phyloP scores from a whole-genome alignment of 2,329 filamentous ascomycete species.

The Sclerotinia trifoliorum region DNA sequence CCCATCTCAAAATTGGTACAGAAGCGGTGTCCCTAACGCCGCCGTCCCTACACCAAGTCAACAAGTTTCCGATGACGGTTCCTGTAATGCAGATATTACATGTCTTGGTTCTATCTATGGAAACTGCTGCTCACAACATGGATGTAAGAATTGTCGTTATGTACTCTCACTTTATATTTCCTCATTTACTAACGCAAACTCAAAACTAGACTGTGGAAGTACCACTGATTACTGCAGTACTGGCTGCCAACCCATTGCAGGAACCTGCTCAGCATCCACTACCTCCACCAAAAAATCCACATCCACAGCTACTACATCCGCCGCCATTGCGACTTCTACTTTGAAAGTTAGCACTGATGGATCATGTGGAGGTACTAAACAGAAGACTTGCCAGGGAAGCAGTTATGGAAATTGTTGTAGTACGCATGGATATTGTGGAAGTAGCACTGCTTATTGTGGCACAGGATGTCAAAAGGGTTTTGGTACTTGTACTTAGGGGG shows the following conservation, averaged over 20 bases:
- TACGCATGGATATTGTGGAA: slow-evolving; percentile 24
- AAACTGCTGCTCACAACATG: slow-evolving; percentile 38
- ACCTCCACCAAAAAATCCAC: slow-evolving; percentile 13
- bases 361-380: slow-evolving; percentile 23
- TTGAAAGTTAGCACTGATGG: slow-evolving; percentile 23
- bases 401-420: slow-evolving; percentile 30
- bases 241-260: slow-evolving; percentile 34
- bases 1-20: slow-evolving; percentile 46
- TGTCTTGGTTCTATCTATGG: slow-evolving; percentile 27
- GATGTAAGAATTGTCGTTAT: slow-evolving; percentile 28
- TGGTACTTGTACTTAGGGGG: slow-evolving; percentile 16
- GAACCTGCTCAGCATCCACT: slow-evolving; percentile 22
- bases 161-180: not conserved
- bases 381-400: slow-evolving; percentile 26
- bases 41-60: slow-evolving; percentile 13
- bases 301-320: not conserved
- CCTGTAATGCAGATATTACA: slow-evolving; percentile 23
- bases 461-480: slow-evolving; percentile 17
- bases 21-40: slow-evolving; percentile 25
- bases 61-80: slow-evolving; percentile 27
- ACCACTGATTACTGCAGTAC: slow-evolving; percentile 38
- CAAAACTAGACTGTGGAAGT: slow-evolving; percentile 32
- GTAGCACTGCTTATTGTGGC: slow-evolving; percentile 18
- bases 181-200: not conserved
- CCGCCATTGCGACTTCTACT: not conserved